Evolutionary conservation across 163 green algal genomes (phyloP), one percentile per base, ranked within the genome.

Genomic region (Scenedesmus sp.): DNA sequence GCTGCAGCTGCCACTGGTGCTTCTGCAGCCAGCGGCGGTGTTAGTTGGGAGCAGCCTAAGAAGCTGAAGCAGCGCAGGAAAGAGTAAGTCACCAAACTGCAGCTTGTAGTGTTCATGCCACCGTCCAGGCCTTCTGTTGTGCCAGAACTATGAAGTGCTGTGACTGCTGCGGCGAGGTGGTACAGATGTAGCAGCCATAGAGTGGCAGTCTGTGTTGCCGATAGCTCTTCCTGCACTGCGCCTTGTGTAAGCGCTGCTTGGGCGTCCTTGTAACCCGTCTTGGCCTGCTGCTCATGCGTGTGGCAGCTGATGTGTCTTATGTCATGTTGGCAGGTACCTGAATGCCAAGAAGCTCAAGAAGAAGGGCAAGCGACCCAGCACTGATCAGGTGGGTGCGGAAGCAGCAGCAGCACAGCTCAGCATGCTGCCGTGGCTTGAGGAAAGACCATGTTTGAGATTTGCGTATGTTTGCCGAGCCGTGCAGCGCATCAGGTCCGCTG

Each of bases 11-110:
- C 26, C 33, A 46, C 80, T 51, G 16, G 12, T 5, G 26, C 43
- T 49, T 37, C n/a, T 35, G 84, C 33, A 26, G 30, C 33, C 42
- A 37, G 24, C 15, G 33, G 33, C 26, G 70, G n/a, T 4, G 12
- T 68, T 1, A 33, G 83, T 6, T 92, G 81, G 81, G 65, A 92
- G 81, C 81, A 92, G 81, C 81, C 88, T 9, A 89, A 85, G 65
- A 92, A 89, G 81, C 35, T 92, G 43, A 92, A 92, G 88, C 43
- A 89, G 53, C 24, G 81, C 20, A 89, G 83, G 56, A 92, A 92
- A 80, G 88, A 92, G 81, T 92, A 61, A 84, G 80, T 49, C 53
- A 22, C 53, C 26, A 16, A 68, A 13, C 18, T 68, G 53, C 53
- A 68, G 61, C 53, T 68, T 68, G 53, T 16, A 7, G 53, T 68